Evolutionary conservation across 345 rosid genomes (phyloP).

Genomic region (Kandelia obovata): DNA sequence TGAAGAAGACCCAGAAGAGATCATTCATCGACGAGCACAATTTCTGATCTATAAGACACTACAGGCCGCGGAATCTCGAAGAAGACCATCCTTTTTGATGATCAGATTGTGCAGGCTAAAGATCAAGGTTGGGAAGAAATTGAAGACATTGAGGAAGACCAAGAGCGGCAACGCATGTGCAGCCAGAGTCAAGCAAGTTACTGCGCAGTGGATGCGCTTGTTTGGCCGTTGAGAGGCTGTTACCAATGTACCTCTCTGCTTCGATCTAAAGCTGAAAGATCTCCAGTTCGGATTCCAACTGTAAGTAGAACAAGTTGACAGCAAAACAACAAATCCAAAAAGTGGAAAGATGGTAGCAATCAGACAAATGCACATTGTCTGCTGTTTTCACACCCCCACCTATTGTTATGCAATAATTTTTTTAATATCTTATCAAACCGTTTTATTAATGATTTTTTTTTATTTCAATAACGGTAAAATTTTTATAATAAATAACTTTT

Average conservation of each 20-base stretch:
- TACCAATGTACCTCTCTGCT: conserved; percentile 24
- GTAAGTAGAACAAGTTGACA: too few species aligned
- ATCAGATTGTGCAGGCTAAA: conserved; percentile 49
- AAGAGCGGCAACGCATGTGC: conserved; percentile 25
- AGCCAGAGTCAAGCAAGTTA: conserved; percentile 31
- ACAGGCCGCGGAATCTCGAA: conserved; percentile 45
- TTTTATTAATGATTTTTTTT: too few species aligned
- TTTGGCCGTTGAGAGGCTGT: conserved; percentile 34
- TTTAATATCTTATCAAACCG: too few species aligned
- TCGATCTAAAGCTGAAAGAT: too few species aligned
- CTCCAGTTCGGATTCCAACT: too few species aligned
- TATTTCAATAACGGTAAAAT: too few species aligned
- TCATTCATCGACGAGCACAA: conserved; percentile 55
- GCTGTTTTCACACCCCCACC: too few species aligned
- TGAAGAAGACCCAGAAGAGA: conserved; percentile 70
- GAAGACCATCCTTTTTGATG: conserved; percentile 42
- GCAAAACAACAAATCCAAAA: too few species aligned
- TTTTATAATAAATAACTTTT: too few species aligned
- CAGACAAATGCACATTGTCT: too few species aligned
- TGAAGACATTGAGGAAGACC: conserved; percentile 56
- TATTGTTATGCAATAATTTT: too few species aligned
- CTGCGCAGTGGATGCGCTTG: conserved; percentile 34
- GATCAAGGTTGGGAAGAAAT: conserved; percentile 58
- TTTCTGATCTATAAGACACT: conserved; percentile 77
- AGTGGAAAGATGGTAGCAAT: too few species aligned